A percentile compares a stretch with the other conserved stretches of the same genome.
Conservation (phyloP, 768 basidiomycete genomes). For the Cubamyces lactineus region DNA sequence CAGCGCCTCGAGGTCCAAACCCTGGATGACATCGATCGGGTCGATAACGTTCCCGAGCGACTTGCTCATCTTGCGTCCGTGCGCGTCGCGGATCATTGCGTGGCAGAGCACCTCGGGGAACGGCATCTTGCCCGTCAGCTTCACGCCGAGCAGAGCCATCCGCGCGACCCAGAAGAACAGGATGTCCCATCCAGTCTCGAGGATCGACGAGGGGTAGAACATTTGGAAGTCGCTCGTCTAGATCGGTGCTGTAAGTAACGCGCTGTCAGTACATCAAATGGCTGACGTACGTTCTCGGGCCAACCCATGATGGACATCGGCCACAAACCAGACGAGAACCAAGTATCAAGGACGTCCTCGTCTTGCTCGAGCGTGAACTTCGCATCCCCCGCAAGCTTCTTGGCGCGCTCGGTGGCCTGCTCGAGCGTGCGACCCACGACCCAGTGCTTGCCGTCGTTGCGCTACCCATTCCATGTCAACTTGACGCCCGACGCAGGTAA, state of each 20-base stretch:
- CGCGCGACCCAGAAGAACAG: conserved; percentile 99
- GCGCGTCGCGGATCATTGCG: conserved; percentile 98
- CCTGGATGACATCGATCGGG: conserved; percentile 92
- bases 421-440: conserved; percentile 82
- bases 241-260: background rate
- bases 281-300: conserved; percentile 76
- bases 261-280: background rate
- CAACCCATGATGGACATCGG: conserved; percentile 97
- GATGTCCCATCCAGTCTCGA: conserved; percentile 99
- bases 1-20: conserved; percentile 74
- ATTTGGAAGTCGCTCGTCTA: conserved; percentile 76
- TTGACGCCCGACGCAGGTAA: background rate
- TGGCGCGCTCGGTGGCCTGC: conserved; percentile 79
- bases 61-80: conserved; percentile 99
- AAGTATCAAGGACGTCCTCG: conserved; percentile 97
- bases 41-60: conserved; percentile 98
- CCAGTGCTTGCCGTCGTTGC: conserved; percentile 79
- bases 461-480: conserved; percentile 40
- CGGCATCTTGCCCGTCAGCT: conserved; percentile 88
- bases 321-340: conserved; percentile 99
- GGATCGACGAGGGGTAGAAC: conserved; percentile 88
- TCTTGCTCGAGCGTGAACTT: conserved; percentile 86
- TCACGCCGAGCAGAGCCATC: conserved; percentile 92
- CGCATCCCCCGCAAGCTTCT: conserved; percentile 61
- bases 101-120: conserved; percentile 97